Conservation (phyloP, 345 rosid species). For the Eucalyptus regnans region DNA sequence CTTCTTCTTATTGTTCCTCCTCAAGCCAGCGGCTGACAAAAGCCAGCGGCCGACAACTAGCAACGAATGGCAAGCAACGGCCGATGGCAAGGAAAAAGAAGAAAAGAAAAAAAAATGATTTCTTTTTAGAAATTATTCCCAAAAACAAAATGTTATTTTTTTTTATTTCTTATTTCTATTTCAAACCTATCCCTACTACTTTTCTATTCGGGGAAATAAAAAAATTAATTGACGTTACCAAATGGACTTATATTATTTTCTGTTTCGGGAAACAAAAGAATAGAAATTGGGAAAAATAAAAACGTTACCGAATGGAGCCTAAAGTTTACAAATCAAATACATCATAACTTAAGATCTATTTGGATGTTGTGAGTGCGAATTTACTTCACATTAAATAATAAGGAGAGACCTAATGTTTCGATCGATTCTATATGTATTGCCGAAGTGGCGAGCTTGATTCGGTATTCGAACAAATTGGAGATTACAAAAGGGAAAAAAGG, state of each 20-base stretch:
- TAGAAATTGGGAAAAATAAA: no score
- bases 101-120: no score
- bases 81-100: no score
- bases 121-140: rapidly evolving
- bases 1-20: no score
- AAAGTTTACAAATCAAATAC: background rate
- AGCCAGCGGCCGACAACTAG: rapidly evolving
- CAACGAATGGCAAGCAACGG: rapidly evolving
- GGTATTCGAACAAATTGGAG: background rate
- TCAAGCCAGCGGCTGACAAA: no score
- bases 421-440: background rate
- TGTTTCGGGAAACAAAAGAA: rapidly evolving
- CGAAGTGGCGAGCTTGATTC: background rate
- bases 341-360: background rate
- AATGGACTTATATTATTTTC: rapidly evolving
- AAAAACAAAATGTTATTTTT: rapidly evolving
- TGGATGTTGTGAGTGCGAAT: background rate
- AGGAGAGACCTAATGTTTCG: background rate
- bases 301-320: rapidly evolving
- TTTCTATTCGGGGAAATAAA: no score
- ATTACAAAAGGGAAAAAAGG: background rate
- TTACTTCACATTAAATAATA: background rate
- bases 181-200: no score
- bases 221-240: no score
- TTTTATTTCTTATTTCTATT: no score